Conservation (phyloP, 2,329 filamentous ascomycete genomes). For the Hysterium pulicare region DNA sequence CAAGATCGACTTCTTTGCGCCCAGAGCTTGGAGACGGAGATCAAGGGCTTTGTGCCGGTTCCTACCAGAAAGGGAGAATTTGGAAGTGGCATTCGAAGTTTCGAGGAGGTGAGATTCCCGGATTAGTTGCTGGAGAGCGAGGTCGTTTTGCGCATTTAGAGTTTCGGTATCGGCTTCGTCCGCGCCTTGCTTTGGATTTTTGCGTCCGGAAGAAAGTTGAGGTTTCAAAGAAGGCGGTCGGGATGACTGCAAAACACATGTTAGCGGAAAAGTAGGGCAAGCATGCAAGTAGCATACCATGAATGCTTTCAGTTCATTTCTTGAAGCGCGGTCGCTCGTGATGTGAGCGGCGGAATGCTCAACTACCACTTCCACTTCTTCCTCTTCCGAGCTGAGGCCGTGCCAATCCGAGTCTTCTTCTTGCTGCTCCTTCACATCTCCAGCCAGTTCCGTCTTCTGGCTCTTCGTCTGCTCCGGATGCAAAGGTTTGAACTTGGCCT, state of each 20-base stretch:
- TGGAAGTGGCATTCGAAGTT: conserved; percentile 51
- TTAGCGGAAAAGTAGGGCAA: conserved; percentile 5
- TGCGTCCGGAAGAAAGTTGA: conserved; percentile 11
- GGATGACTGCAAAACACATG: conserved; percentile 42
- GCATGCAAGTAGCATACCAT: conserved; percentile 54
- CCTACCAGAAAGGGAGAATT: conserved; percentile 55
- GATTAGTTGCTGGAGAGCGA: conserved; percentile 85
- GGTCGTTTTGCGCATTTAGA: conserved; percentile 79
- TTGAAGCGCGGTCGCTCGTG: conserved; percentile 29
- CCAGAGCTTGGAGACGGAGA: conserved; percentile 75
- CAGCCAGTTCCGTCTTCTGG: conserved; percentile 20
- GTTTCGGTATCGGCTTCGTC: conserved; percentile 56
- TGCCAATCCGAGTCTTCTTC: conserved; percentile 56
- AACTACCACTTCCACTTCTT: conserved; percentile 44
- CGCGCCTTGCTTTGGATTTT: conserved; percentile 18
- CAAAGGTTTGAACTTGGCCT: conserved; percentile 79
- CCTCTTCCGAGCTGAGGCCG: conserved; percentile 55
- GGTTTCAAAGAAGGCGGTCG: conserved; percentile 46
- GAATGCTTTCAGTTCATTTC: conserved; percentile 72
- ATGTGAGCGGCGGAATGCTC: conserved; percentile 37
- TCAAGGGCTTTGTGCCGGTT: conserved; percentile 80
- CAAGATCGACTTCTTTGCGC: conserved; percentile 71
- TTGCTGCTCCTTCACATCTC: conserved; percentile 23
- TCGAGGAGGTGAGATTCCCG: conserved; percentile 86
- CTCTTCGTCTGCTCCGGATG: conserved; percentile 34